Evolutionary conservation across 1,284 basidiomycete species (phyloP), one percentile per base, ranked within the genome.

Genomic region (Sutorius eximius): DNA sequence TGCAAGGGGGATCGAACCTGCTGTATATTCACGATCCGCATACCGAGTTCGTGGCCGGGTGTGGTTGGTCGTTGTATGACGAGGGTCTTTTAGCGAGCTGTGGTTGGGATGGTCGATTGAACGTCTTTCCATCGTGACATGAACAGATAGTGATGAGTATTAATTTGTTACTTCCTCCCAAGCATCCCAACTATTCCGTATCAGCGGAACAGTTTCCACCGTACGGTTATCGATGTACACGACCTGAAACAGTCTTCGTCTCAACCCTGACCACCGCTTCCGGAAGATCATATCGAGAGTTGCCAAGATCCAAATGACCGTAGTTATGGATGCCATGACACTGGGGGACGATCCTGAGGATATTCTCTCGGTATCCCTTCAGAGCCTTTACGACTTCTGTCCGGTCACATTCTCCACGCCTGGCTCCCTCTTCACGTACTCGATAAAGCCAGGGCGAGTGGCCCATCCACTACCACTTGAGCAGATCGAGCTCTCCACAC

Each of bases 31-130:
- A 96, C 66, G 87, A 93, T 68, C 77, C 83, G 8, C 96, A 99
- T 69, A 94, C 92, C 3, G 96, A 98, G 73, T 99, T 99, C 71
- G 93, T 96, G 18, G 91, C 93, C 45, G 94, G 93, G 0, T 87
- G 93, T 59, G 82, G 82, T 20, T 99, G 96, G 96, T 90, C 89
- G 16, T 65, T 91, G 62, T 96, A 90, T 61, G 91, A 96, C 52
- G 86, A 91, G 61, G 91, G 91, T 1, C 67, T 94, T 16, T 65
- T 98, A 50, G 94, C 92, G 20, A 94, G 86, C 60, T 94, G 90
- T 66, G 86, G 90, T 48, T 98, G 95, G 95, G 95, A 98, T 63
- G 83, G 87, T 62, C 83, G 86, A 71, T 73, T 95, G 48, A 86
- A 91, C 72, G 75, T 96, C 54, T 94, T 89, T 69, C 82, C 81